Evolutionary conservation across 2,329 filamentous ascomycete species (phyloP).

Genomic region (Chrysoporthe austroafricana): DNA sequence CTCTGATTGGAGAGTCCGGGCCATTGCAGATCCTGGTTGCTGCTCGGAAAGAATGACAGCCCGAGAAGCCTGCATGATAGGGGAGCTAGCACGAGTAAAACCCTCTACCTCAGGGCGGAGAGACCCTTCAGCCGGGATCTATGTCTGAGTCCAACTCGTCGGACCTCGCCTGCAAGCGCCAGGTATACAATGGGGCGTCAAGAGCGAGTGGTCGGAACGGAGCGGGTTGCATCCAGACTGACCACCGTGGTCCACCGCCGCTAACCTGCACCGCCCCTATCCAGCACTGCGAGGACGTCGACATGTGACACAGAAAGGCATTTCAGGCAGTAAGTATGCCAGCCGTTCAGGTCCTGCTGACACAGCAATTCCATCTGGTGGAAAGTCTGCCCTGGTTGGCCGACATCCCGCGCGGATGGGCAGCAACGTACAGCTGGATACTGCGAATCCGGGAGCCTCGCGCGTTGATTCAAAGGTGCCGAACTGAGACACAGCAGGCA

Average conservation of each 20-base stretch:
- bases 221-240: conserved; percentile 6
- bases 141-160: conserved; percentile 3
- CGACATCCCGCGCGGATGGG: background rate
- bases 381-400: background rate
- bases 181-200: conserved; percentile 13
- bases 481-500: background rate
- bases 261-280: conserved; percentile 3
- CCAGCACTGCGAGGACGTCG: conserved; percentile 14
- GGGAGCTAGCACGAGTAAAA: background rate
- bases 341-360: background rate
- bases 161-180: conserved; percentile 26
- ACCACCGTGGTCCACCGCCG: conserved; percentile 11
- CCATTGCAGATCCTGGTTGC: too few species aligned
- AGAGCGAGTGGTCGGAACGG: conserved; percentile 14
- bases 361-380: background rate
- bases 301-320: background rate
- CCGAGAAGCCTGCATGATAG: background rate
- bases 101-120: background rate
- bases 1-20: too few species aligned
- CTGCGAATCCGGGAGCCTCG: background rate
- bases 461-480: background rate
- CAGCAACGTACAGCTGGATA: background rate
- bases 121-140: background rate
- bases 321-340: background rate
- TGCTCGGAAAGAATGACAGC: background rate